A percentile compares a stretch with the other conserved stretches of the same genome.
phyloP scores from a whole-genome alignment of 441 rosid genomes.

The Euphorbia celastroides region DNA sequence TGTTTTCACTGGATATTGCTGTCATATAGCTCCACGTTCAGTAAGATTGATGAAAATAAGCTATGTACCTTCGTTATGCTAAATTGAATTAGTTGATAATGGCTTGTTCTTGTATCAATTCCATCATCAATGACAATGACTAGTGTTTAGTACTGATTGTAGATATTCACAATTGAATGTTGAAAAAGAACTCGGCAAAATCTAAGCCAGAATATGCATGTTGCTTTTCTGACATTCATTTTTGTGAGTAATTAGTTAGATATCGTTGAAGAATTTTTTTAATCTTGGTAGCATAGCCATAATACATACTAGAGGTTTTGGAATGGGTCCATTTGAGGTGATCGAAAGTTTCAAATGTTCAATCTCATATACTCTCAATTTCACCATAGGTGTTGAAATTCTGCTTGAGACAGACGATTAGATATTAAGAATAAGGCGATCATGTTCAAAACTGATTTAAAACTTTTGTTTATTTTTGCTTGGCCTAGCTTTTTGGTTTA shows the following conservation, averaged over 20 bases:
- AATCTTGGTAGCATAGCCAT: not conserved
- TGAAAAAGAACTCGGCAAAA: not conserved
- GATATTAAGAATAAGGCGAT: not conserved
- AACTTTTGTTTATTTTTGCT: constrained; percentile 1
- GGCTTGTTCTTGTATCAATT: not conserved
- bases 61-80: not conserved
- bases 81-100: not conserved
- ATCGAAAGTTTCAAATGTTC: not conserved
- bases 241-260: not conserved
- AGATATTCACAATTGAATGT: constrained; percentile 3
- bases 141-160: constrained; percentile 2
- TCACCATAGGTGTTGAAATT: not conserved
- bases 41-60: constrained; percentile 3
- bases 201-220: not conserved
- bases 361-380: not conserved
- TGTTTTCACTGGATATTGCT: not conserved
- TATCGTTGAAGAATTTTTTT: not conserved
- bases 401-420: not conserved
- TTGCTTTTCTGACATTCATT: not conserved
- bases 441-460: not conserved
- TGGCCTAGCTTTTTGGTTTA: not conserved
- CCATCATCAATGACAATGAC: not conserved
- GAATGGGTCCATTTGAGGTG: not conserved
- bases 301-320: not conserved
- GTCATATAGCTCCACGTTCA: not conserved